Evolutionary conservation across 306 rosid genomes (phyloP), one percentile per base, ranked within the genome.

Genomic region (Biancaea sappan): DNA sequence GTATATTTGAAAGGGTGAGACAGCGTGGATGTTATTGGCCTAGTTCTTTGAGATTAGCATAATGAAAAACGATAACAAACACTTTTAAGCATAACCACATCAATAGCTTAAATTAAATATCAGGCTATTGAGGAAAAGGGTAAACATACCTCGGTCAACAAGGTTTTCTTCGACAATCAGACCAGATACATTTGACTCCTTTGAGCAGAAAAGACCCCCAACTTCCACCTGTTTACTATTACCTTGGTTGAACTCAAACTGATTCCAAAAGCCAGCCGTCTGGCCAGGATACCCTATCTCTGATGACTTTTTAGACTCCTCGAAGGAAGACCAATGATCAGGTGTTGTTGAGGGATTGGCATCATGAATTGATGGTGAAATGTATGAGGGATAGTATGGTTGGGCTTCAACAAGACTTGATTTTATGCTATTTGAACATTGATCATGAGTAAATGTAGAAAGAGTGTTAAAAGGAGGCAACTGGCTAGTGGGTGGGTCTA

Each of bases 131-230:
- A 67, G 32, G 1, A 53, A 4, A 64, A 62, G 65, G 58, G 46
- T 16, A 79, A 48, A 57, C 21, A 58, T 76, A 92, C 96, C 97
- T 77, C 61, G 85, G 38, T 84, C 73, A 78, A 69, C 5, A 79
- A 58, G 69, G 41, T 79, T 84, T 65, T 80, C 82, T 57, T 78
- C 82, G 31, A 43, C n/a, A 1, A 51, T 47, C 15, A 79, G 75
- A 38, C 78, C 78, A 54, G 80, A 10, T 18, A 54, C 26, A 73
- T 46, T 69, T 8, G 72, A 26, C 43, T 70, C 85, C 71, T 74
- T 88, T 43, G 85, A 60, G 52, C 68, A 41, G 53, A 78, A 79
- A 78, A 83, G 38, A 60, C 79, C 84, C 82, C 79, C 83, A 80
- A 35, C 48, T 43, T 80, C 83, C 44, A 75, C 72, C 66, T 22